Evolutionary conservation across 1,284 basidiomycete genomes (phyloP).

Genomic region (Puccinia novopanici): DNA sequence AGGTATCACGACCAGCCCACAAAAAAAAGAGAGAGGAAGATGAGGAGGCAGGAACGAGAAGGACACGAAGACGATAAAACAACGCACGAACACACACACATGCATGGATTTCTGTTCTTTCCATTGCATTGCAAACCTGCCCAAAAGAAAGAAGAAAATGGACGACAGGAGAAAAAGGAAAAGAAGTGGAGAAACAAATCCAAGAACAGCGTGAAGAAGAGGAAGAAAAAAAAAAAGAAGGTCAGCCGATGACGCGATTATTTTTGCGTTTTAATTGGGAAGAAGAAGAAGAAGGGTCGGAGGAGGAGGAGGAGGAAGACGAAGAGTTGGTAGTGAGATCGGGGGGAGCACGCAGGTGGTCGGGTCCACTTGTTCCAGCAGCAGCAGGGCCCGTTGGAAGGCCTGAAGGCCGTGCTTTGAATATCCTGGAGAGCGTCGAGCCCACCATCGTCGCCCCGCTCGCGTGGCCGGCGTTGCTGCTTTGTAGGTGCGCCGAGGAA

Average conservation of each 20-base stretch:
- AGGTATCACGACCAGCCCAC: too few species aligned
- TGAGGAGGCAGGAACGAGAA: too few species aligned
- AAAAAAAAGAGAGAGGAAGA: too few species aligned
- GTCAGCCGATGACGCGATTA: neutral
- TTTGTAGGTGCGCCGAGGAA: neutral
- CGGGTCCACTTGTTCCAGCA: too few species aligned
- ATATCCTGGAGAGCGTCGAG: neutral
- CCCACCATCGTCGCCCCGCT: neutral
- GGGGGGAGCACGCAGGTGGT: neutral
- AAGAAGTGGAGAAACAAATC: too few species aligned
- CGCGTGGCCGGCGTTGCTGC: neutral
- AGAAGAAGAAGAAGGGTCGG: neutral
- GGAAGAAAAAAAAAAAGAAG: neutral
- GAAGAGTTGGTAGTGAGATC: neutral
- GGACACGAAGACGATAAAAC: too few species aligned
- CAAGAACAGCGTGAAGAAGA: too few species aligned
- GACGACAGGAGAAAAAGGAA: too few species aligned
- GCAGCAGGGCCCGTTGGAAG: neutral
- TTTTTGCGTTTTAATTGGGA: slow-evolving; percentile 2
- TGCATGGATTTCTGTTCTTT: too few species aligned
- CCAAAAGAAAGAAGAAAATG: too few species aligned
- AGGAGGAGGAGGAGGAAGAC: neutral
- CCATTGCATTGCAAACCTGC: too few species aligned
- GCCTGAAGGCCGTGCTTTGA: neutral
- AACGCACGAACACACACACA: too few species aligned